phyloP scores from a whole-genome alignment of 1,284 basidiomycete species.

The Vanrija pseudolonga region DNA sequence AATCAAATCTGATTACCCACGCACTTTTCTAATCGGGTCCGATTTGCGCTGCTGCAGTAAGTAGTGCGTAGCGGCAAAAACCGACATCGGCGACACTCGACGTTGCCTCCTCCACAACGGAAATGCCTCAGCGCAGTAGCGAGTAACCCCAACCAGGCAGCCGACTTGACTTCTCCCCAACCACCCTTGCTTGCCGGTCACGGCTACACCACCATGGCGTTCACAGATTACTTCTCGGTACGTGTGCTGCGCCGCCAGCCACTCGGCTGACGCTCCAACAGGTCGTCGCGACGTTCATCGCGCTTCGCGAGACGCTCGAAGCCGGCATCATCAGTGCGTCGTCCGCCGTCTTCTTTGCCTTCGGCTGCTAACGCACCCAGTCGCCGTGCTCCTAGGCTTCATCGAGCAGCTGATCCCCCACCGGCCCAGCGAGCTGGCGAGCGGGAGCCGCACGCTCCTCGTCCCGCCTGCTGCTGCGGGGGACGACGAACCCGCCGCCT shows the following conservation, averaged over 20 bases:
- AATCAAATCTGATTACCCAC: too few species aligned
- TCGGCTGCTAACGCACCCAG: conserved; percentile 13
- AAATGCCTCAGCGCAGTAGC: too few species aligned
- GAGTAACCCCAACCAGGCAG: too few species aligned
- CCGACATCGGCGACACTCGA: too few species aligned
- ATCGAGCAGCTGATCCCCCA: conserved; percentile 65
- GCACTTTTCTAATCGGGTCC: too few species aligned
- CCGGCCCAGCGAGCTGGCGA: background rate
- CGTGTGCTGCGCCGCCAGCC: background rate
- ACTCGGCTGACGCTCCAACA: conserved; percentile 9
- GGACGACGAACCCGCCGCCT: background rate
- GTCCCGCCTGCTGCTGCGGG: background rate
- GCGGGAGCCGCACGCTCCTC: conserved; percentile 9
- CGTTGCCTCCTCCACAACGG: too few species aligned
- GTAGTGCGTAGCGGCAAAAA: too few species aligned
- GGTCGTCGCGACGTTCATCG: conserved; percentile 66
- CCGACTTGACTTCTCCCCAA: too few species aligned
- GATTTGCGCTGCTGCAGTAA: too few species aligned
- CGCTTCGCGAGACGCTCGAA: conserved; percentile 84
- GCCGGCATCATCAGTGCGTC: conserved; percentile 71
- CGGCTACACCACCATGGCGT: background rate
- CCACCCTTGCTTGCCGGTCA: too few species aligned
- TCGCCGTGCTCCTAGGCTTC: conserved; percentile 75
- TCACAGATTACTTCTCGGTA: conserved; percentile 14
- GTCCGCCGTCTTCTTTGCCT: too few species aligned